Percentiles rank a stretch among this genome's conserved stretches.
These are phyloP conservation scores for Colletotrichum godetiae DNA, from an alignment of 2,329 filamentous ascomycete genomes.

Conservation along the genomic window DNA sequence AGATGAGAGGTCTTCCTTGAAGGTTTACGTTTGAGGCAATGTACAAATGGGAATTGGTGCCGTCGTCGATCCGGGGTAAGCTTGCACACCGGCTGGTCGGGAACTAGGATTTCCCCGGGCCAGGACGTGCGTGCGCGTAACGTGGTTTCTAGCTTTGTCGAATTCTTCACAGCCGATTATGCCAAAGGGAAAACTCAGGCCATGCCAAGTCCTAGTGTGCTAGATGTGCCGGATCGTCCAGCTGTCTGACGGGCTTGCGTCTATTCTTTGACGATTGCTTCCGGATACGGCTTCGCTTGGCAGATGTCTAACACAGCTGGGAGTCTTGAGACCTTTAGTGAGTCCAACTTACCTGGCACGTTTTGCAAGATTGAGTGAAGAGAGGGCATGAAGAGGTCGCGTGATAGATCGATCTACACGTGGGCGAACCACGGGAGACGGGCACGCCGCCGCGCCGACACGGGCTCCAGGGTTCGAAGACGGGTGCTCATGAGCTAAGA, in stretches of 20 bases:
- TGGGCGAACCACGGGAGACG: neutral
- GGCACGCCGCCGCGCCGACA: neutral
- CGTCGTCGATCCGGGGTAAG: slow-evolving; percentile 14
- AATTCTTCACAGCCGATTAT: neutral
- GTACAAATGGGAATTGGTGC: neutral
- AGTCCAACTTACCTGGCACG: neutral
- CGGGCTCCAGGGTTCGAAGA: neutral
- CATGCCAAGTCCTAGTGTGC: neutral
- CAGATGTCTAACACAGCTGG: neutral
- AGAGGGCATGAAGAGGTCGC: neutral
- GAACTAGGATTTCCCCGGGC: slow-evolving; percentile 1
- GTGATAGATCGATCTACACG: slow-evolving; percentile 2
- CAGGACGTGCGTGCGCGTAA: neutral
- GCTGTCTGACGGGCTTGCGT: neutral
- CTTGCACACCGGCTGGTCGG: neutral
- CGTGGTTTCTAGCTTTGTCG: slow-evolving; percentile 4
- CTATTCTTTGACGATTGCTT: neutral
- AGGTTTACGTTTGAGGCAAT: neutral
- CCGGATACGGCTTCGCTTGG: neutral
- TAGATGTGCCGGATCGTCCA: neutral
- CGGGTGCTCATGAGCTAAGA: neutral
- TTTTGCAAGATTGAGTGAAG: neutral
- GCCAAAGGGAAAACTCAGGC: slow-evolving; percentile 13
- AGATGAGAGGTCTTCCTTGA: neutral
- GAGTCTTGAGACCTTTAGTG: neutral